phyloP scores from a whole-genome alignment of 257 asterid species.

The Solanum clarkiae region DNA sequence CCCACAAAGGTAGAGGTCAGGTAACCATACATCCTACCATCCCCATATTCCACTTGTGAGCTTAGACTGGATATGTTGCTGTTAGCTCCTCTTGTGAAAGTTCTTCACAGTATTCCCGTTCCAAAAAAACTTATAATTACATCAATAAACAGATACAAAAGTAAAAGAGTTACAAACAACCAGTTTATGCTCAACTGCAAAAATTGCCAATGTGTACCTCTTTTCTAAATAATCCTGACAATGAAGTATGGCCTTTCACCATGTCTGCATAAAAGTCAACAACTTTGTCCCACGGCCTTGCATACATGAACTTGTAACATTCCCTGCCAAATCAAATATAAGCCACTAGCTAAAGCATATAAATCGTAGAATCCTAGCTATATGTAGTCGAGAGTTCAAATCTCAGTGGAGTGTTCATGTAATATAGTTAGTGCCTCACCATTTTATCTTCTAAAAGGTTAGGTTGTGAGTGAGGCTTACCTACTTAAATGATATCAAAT shows the following conservation, averaged over 20 bases:
- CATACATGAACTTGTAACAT: slow-evolving; percentile 71
- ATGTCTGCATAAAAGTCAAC: slow-evolving; percentile 52
- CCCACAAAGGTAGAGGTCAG: background rate
- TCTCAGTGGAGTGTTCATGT: background rate
- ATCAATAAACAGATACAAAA: background rate
- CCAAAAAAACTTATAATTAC: background rate
- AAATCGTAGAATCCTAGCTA: background rate
- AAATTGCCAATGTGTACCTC: slow-evolving; percentile 31
- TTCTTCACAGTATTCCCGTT: background rate
- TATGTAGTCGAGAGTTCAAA: background rate
- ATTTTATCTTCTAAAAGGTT: background rate
- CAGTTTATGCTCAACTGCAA: background rate
- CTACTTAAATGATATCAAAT: background rate
- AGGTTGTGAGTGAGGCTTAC: background rate
- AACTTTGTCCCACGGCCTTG: slow-evolving; percentile 65
- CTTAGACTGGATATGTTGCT: background rate
- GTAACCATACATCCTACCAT: background rate
- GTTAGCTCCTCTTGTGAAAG: background rate
- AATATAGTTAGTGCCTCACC: background rate
- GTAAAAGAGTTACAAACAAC: background rate
- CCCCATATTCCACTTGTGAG: background rate
- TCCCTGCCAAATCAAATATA: slow-evolving; percentile 44
- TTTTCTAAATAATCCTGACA: slow-evolving; percentile 42
- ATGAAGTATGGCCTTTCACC: slow-evolving; percentile 49
- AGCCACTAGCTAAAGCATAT: background rate